Conservation (phyloP, 345 rosid species). For the Lagerstroemia speciosa region DNA sequence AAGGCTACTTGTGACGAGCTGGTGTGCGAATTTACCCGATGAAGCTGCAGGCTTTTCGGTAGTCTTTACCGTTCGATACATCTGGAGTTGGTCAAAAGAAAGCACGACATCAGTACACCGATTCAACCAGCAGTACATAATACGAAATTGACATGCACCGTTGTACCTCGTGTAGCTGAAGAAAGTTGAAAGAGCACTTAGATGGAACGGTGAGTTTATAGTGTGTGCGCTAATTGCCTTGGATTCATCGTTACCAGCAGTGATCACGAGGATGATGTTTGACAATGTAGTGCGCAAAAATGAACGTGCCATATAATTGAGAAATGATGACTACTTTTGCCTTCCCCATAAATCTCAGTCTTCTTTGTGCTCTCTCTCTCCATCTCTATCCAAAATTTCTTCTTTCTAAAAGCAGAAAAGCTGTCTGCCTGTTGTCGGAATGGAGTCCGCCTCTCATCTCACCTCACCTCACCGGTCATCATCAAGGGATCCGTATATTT, state of each 20-base stretch:
- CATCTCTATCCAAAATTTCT: not conserved
- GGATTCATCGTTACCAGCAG: conserved; percentile 25
- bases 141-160: not conserved
- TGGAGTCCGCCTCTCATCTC: conserved; percentile 1
- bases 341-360: conserved; percentile 8
- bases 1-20: too few species aligned
- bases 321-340: conserved; percentile 62
- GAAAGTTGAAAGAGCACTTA: not conserved
- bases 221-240: not conserved
- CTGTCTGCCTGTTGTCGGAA: conserved; percentile 26
- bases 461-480: too few species aligned
- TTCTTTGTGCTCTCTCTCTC: too few species aligned
- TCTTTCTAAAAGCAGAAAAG: conserved; percentile 26
- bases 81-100: conserved; percentile 29
- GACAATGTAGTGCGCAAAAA: conserved; percentile 12
- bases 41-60: conserved; percentile 79
- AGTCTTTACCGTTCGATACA: conserved; percentile 88
- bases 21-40: conserved; percentile 42
- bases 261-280: conserved; percentile 73
- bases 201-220: not conserved
- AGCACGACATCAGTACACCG: not conserved
- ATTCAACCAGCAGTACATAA: not conserved
- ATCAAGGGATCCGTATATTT: too few species aligned
- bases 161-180: not conserved
- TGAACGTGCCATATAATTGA: conserved; percentile 53